Base-by-base conservation (phyloP, 495 filamentous ascomycete species). In the Xylaria castorea region DNA sequence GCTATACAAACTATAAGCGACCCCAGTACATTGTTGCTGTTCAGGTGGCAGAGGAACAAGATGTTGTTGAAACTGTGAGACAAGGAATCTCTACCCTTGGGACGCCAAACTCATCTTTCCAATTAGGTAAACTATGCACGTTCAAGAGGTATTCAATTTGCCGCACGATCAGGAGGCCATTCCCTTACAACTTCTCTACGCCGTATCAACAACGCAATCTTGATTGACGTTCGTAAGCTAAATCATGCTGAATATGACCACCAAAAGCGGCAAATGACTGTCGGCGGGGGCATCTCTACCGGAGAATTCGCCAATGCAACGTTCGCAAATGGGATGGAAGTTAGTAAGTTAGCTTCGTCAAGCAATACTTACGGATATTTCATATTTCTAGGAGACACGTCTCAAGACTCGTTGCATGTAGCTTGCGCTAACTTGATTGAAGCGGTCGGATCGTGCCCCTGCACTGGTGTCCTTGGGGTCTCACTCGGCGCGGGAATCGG, bases 401-500 rank as follows among this genome's bases (percentile, higher is more conserved):
- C 46, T 18, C 42, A 5, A 1, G 46, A 9, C 40, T 16, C 25
- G 18, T 34, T 9, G 9, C 3, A 5, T 48, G 46, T 16, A 48
- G 5, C 46, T 20, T n/a, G 5, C 20, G 20, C 46, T 48, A 8
- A 48, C 46, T 48, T n/a, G 5, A 6, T 5, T 20, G 80, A 85
- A 57, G 87, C 85, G 72, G 82, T 84, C 4, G 83, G 84, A 30
- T 55, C 51, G 30, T 51, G 70, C 80, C 34, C 60, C 85, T 5
- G 86, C 84, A 5, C 81, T 82, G 18, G 81, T 12, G 51, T 55
- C 2, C 22, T 55, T 12, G 51, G 51, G 3, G 25, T 55, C 25
- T 55, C 78, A 0, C 82, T 89, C 16, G 88, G 88, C 11, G 88
- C 84, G 38, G 88, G 87, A 30, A 81, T 85, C 68, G 87, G 88